phyloP scores from a whole-genome alignment of 106 monocot genomes.

The Dendrobium nobile region DNA sequence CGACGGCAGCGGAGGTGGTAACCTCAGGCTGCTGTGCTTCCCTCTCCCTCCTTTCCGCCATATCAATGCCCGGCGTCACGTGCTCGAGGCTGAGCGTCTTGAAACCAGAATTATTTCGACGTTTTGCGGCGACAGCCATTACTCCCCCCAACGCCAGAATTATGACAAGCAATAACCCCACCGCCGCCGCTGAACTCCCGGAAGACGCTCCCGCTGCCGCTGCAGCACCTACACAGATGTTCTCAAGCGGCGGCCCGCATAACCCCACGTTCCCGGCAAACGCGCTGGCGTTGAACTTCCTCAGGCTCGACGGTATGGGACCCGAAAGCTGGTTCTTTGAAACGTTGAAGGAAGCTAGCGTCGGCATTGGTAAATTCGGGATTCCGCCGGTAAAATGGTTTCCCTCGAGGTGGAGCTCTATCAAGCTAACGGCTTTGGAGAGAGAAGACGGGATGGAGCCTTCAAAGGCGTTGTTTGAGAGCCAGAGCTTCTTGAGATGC shows the following conservation, averaged over 20 bases:
- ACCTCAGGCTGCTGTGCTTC: too few species aligned
- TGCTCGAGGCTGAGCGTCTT: conserved; percentile 16
- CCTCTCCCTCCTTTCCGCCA: neutral
- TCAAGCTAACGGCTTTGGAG: conserved; percentile 19
- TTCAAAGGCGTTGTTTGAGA: conserved; percentile 40
- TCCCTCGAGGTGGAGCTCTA: conserved; percentile 54
- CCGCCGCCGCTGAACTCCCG: neutral
- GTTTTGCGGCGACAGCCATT: neutral
- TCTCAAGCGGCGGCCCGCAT: conserved; percentile 22
- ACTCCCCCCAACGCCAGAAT: conserved; percentile 9
- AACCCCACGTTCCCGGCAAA: conserved; percentile 48
- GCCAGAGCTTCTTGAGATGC: conserved; percentile 63
- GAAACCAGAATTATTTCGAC: neutral
- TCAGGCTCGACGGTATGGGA: conserved; percentile 30
- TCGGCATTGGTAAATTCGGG: conserved; percentile 19
- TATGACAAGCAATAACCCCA: neutral
- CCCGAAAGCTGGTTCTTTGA: conserved; percentile 59
- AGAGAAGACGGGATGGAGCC: conserved; percentile 57
- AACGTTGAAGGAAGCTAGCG: conserved; percentile 33
- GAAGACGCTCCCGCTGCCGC: neutral
- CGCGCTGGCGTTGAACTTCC: conserved; percentile 35
- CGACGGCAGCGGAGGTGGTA: neutral
- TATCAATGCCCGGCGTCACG: neutral
- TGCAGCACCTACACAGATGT: neutral
- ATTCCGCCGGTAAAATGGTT: conserved; percentile 57